Evolutionary conservation across 2,329 filamentous ascomycete genomes (phyloP).

Genomic region (Magnaporthiopsis poae): DNA sequence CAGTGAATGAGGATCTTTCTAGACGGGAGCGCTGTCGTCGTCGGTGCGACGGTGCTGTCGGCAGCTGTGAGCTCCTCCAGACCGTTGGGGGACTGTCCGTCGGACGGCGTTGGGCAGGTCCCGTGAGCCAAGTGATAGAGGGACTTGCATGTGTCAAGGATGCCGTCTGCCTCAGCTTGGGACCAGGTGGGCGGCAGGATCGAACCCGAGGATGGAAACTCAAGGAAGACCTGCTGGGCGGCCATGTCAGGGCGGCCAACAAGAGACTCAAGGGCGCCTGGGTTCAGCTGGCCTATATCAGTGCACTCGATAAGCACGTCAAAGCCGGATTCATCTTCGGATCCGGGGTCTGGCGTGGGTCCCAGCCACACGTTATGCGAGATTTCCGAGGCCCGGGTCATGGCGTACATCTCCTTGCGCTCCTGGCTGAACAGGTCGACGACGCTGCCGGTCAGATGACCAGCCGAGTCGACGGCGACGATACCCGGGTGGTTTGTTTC

Average conservation of each 20-base stretch:
- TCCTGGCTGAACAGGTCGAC: constrained; percentile 88
- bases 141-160: constrained; percentile 82
- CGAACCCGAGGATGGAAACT: constrained; percentile 92
- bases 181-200: constrained; percentile 78
- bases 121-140: constrained; percentile 75
- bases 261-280: constrained; percentile 53
- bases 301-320: constrained; percentile 83
- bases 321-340: constrained; percentile 51
- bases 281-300: constrained; percentile 70
- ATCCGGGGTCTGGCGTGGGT: constrained; percentile 64
- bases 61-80: constrained; percentile 44
- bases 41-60: constrained; percentile 31
- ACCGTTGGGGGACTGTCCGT: constrained; percentile 28
- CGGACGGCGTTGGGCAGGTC: constrained; percentile 27
- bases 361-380: constrained; percentile 83
- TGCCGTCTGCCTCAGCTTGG: constrained; percentile 69
- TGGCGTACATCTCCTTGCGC: constrained; percentile 80
- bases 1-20: constrained; percentile 82
- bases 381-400: constrained; percentile 85
- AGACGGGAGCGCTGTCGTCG: constrained; percentile 24
- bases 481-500: constrained; percentile 61
- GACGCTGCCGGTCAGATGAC: constrained; percentile 63
- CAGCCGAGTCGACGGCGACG: constrained; percentile 64
- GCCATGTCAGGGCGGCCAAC: constrained; percentile 43
- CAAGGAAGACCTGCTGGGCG: constrained; percentile 38